Base-by-base conservation (phyloP, 2,329 filamentous ascomycete species). In the Xylaria multiplex region DNA sequence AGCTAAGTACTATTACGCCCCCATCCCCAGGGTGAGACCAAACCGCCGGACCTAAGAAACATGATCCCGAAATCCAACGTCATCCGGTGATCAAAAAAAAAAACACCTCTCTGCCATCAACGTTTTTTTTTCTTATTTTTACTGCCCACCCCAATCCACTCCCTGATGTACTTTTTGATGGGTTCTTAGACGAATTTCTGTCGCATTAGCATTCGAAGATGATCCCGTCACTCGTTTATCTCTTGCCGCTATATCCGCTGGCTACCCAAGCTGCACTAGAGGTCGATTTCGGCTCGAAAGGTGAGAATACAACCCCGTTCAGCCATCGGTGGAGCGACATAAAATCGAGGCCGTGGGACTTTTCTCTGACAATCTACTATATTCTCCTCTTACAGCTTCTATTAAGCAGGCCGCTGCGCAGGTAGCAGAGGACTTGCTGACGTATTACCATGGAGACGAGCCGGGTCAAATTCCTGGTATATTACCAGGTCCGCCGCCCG, bases 381-480 rank as follows among this genome's bases (percentile, higher is more conserved):
- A 9, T 16, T 22, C 49, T 45, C 22, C 8, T 59, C 53, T 52
- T 48, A 35, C 50, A 76, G 74, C 74, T 14, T 76, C 74, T 8
- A 75, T 76, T 50, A 72, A 67, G 65, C 52, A 53, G 59, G 74
- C 73, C 1, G 73, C 74, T 3, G 68, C 64, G 40, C 64, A 71
- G 59, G 73, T 75, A 40, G 74, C 74, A 22, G 70, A 67, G 50
- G 74, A 76, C 53, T 64, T 76, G 62, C 66, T 76, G 61, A 62
- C 48, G 19, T 76, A 72, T 45, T 76, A 76, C 50, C 61, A 72
- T 42, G 73, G 73, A 52, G 61, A 72, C n/a, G 68, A 72, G 32
- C 66, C 72, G 16, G 88, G 84, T 11, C 90, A 81, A 14, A 81
- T 82, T 1, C 64, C 66, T 1, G 74, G 74, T 16, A 70, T 75